phyloP scores from a whole-genome alignment of 2,329 filamentous ascomycete genomes.

The Fusarium sp. region DNA sequence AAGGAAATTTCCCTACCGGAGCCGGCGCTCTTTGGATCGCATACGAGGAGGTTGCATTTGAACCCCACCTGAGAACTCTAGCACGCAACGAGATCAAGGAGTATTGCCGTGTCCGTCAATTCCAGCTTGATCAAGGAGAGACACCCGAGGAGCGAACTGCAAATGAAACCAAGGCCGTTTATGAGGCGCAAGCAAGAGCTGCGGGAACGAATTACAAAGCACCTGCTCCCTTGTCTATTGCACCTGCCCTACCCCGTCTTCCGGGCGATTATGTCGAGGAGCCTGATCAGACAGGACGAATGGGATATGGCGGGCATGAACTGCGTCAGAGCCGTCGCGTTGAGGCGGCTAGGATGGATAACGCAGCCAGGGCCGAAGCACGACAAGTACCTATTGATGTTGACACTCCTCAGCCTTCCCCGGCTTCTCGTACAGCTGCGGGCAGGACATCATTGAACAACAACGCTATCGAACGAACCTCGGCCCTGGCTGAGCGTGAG shows the following conservation, averaged over 20 bases:
- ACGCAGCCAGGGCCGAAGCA: conserved; percentile 26
- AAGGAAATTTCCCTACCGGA: conserved; percentile 71
- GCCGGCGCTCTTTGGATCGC: conserved; percentile 73
- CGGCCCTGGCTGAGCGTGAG: conserved; percentile 64
- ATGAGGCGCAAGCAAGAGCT: conserved; percentile 62
- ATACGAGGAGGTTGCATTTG: conserved; percentile 72
- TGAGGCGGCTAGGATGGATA: conserved; percentile 48
- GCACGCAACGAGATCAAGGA: conserved; percentile 71
- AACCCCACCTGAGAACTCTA: conserved; percentile 66
- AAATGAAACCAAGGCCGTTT: conserved; percentile 67
- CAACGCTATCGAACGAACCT: conserved; percentile 61
- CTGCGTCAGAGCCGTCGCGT: conserved; percentile 60
- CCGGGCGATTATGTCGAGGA: conserved; percentile 37
- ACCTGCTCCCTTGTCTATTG: conserved; percentile 44
- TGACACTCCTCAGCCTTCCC: conserved; percentile 41
- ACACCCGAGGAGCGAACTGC: conserved; percentile 59
- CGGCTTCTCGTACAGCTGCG: conserved; percentile 30
- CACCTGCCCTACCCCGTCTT: conserved; percentile 41
- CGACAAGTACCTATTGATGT: conserved; percentile 47
- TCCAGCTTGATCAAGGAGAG: conserved; percentile 69
- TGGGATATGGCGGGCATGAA: conserved; percentile 54
- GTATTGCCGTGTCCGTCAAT: conserved; percentile 72
- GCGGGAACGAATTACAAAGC: conserved; percentile 52
- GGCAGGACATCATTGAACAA: conserved; percentile 45
- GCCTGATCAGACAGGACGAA: conserved; percentile 32